These are phyloP conservation scores for Acrocalymma vagum DNA, from an alignment of 2,329 filamentous ascomycete genomes.

Conservation along the genomic window DNA sequence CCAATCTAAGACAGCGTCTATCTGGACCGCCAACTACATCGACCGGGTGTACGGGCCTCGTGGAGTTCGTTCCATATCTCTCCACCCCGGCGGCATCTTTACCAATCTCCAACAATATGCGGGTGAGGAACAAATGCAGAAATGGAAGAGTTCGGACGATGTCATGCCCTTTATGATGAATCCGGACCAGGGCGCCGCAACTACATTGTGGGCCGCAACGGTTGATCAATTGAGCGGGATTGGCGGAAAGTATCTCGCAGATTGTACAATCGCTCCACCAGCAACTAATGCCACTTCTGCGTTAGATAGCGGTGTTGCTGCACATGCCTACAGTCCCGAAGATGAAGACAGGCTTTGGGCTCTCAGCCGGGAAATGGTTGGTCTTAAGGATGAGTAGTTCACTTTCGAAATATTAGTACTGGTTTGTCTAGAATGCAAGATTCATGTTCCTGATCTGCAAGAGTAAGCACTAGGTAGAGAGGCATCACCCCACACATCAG, in stretches of 20 bases:
- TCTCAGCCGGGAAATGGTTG: constrained; percentile 19
- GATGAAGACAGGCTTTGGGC: constrained; percentile 44
- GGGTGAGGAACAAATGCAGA: constrained; percentile 4
- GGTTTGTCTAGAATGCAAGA: too few species aligned
- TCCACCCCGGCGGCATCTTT: constrained; percentile 21
- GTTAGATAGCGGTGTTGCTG: constrained; percentile 25
- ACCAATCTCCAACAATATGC: constrained; percentile 5
- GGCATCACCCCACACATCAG: too few species aligned
- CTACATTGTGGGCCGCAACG: constrained; percentile 47
- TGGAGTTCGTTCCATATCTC: constrained; percentile 50
- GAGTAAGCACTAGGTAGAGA: too few species aligned
- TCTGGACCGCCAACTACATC: constrained; percentile 60
- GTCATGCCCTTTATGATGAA: constrained; percentile 30
- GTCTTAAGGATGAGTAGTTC: constrained; percentile 1
- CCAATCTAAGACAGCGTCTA: constrained; percentile 31
- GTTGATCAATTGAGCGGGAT: constrained; percentile 42
- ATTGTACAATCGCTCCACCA: constrained; percentile 37
- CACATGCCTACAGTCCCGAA: constrained; percentile 33
- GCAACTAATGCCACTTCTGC: too few species aligned
- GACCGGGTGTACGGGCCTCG: constrained; percentile 56
- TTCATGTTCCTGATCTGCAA: too few species aligned
- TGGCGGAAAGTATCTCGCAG: constrained; percentile 45
- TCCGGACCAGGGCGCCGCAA: constrained; percentile 50
- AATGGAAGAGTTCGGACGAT: too few species aligned
- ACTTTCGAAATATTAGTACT: too few species aligned